Conservation (phyloP, 371 early-diverging fungal species). For the Mortierella sp. region DNA sequence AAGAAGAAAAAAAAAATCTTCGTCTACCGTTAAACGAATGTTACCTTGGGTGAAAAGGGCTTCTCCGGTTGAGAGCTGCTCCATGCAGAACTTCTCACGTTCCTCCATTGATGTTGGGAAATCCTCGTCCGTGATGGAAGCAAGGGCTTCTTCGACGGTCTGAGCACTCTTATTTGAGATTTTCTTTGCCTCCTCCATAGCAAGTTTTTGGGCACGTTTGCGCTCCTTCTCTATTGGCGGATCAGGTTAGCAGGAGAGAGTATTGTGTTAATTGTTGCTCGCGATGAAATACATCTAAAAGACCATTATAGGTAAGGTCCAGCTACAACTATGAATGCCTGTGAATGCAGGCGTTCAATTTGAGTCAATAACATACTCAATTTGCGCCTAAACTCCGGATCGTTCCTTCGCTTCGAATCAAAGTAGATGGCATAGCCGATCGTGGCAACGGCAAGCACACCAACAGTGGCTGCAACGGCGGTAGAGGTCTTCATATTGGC, state of each 20-base stretch:
- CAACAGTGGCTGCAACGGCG: slow-evolving; percentile 62
- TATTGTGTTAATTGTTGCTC: neutral
- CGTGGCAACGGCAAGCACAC: slow-evolving; percentile 64
- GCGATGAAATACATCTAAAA: neutral
- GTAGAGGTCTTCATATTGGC: slow-evolving; percentile 49
- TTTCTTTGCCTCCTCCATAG: slow-evolving; percentile 59
- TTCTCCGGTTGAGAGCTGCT: slow-evolving; percentile 89
- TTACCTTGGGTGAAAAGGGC: slow-evolving; percentile 77
- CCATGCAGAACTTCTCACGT: slow-evolving; percentile 90
- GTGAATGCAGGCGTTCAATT: neutral
- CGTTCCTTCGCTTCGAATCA: slow-evolving; percentile 84
- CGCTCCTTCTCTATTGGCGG: slow-evolving; percentile 59
- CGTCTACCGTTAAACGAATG: neutral
- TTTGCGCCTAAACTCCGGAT: slow-evolving; percentile 80
- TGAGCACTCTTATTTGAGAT: slow-evolving; percentile 18
- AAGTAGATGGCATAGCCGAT: slow-evolving; percentile 84
- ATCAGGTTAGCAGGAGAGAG: neutral
- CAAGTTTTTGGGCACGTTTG: slow-evolving; percentile 65
- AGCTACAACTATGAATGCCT: neutral
- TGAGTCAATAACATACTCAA: slow-evolving; percentile 65
- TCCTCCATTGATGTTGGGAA: slow-evolving; percentile 78
- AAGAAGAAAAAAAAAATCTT: slow-evolving; percentile 23
- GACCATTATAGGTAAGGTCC: neutral
- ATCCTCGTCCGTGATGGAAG: slow-evolving; percentile 63
- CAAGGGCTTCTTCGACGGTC: slow-evolving; percentile 51